Conservation (phyloP, 1,139 yeast species). For the Schwanniomyces etchellsii region DNA sequence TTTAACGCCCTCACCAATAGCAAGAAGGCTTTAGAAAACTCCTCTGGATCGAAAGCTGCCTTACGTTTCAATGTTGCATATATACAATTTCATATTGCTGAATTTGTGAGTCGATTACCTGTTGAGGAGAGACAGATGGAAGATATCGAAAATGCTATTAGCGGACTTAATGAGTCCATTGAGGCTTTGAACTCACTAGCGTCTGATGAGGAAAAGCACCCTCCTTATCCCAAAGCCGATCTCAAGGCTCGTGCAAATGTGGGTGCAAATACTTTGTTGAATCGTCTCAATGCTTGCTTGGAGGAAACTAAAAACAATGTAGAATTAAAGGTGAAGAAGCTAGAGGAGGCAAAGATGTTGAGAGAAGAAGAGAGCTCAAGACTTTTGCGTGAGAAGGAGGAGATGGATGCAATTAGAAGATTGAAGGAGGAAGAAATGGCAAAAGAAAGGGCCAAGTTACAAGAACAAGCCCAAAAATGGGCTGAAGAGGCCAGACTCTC, state of each 20-base stretch:
- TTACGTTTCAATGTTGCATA: constrained; percentile 77
- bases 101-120: constrained; percentile 62
- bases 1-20: constrained; percentile 61
- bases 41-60: constrained; percentile 34
- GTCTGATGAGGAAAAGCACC: constrained; percentile 43
- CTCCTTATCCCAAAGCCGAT: constrained; percentile 76
- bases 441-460: constrained; percentile 65
- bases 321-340: constrained; percentile 48
- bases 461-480: constrained; percentile 82
- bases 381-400: constrained; percentile 30
- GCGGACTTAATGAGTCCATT: constrained; percentile 62
- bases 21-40: constrained; percentile 45
- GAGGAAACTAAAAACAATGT: constrained; percentile 73
- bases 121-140: constrained; percentile 53
- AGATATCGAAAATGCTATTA: constrained; percentile 55
- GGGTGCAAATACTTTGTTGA: constrained; percentile 72
- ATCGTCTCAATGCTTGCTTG: constrained; percentile 64
- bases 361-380: constrained; percentile 55
- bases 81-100: constrained; percentile 84
- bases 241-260: constrained; percentile 78
- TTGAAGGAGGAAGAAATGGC: constrained; percentile 50
- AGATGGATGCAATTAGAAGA: constrained; percentile 35
- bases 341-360: constrained; percentile 66
- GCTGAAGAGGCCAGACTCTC: constrained; percentile 49
- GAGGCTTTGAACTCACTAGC: constrained; percentile 55